Evolutionary conservation across 495 filamentous ascomycete species (phyloP).

Genomic region (Astrocystis sublimbata): DNA sequence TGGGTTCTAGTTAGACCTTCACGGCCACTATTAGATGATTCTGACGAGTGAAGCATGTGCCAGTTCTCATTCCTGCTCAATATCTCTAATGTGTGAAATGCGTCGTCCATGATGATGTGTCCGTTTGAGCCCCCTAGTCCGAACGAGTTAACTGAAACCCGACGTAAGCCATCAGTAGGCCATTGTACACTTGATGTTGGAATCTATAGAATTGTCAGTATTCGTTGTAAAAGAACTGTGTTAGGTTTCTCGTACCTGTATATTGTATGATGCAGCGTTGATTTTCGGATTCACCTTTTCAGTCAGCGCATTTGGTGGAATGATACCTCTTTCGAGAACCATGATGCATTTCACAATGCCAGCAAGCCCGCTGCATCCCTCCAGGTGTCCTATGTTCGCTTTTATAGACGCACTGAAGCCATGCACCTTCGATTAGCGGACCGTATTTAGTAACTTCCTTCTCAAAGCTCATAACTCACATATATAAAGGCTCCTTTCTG

Average conservation of each 20-base stretch:
- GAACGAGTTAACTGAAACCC: conserved; percentile 49
- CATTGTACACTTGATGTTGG: conserved; percentile 10
- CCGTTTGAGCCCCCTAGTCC: conserved; percentile 56
- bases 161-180: conserved; percentile 28
- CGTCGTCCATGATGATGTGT: conserved; percentile 50
- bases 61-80: background rate
- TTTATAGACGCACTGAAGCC: conserved; percentile 46
- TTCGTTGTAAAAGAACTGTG: no score
- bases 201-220: conserved; percentile 2
- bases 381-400: conserved; percentile 53
- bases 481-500: background rate
- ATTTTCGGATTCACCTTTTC: conserved; percentile 43
- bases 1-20: no score
- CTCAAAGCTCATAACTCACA: background rate
- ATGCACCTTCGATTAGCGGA: background rate
- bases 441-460: background rate
- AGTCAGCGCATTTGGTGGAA: conserved; percentile 39
- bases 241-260: background rate
- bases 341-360: conserved; percentile 51
- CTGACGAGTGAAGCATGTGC: background rate
- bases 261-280: conserved; percentile 14
- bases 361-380: conserved; percentile 49
- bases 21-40: background rate
- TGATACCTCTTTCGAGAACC: conserved; percentile 45
- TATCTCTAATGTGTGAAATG: conserved; percentile 12